Evolutionary conservation across 768 basidiomycete genomes (phyloP).

Genomic region (Lyophyllum shimeji): DNA sequence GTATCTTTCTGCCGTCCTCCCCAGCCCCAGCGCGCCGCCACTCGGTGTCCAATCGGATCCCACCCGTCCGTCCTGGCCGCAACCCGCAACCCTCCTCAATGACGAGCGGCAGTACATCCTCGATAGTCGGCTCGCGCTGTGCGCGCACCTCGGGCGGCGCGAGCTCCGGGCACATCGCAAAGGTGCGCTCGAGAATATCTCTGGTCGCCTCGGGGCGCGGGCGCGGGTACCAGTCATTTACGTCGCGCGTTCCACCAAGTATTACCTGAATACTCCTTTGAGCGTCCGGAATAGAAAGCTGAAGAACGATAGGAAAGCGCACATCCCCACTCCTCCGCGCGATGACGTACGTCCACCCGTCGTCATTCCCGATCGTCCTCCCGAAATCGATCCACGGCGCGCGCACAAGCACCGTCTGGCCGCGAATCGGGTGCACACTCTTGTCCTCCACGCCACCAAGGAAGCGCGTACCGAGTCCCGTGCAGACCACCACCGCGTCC

Average conservation of each 20-base stretch:
- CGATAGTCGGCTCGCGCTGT: conserved; percentile 42
- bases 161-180: conserved; percentile 56
- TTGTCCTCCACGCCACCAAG: conserved; percentile 83
- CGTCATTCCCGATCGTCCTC: conserved; percentile 39
- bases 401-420: conserved; percentile 77
- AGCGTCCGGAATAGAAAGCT: neutral
- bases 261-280: conserved; percentile 35
- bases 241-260: conserved; percentile 58
- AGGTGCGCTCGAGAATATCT: conserved; percentile 52
- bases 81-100: conserved; percentile 59
- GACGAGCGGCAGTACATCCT: conserved; percentile 48
- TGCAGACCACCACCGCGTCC: conserved; percentile 67
- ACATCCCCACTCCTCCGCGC: conserved; percentile 61
- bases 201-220: conserved; percentile 62
- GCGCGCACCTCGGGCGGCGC: conserved; percentile 53
- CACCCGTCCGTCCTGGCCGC: conserved; percentile 67
- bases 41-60: conserved; percentile 58
- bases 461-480: conserved; percentile 71
- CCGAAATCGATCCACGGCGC: conserved; percentile 69
- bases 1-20: conserved; percentile 32
- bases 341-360: conserved; percentile 62
- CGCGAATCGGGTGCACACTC: conserved; percentile 72
- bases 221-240: conserved; percentile 69
- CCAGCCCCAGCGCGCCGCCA: conserved; percentile 28
- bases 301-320: neutral